These are phyloP conservation scores for Nemania diffusa DNA, from an alignment of 2,329 filamentous ascomycete species.

Conservation along the genomic window DNA sequence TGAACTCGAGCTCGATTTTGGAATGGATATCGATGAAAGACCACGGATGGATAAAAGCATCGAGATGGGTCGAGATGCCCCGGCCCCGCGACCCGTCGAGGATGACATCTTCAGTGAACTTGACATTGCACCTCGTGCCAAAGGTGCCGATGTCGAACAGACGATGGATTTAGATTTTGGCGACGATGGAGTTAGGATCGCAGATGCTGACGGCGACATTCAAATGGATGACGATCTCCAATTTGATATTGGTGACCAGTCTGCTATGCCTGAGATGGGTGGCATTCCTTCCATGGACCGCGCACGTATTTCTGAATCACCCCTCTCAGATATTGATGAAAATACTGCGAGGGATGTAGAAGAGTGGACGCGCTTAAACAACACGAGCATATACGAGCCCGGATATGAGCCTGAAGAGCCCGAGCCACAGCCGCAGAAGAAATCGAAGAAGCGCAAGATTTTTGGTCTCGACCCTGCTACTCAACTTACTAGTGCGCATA, in stretches of 20 bases:
- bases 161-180: conserved; percentile 65
- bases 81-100: conserved; percentile 72
- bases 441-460: conserved; percentile 82
- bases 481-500: conserved; percentile 77
- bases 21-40: conserved; percentile 76
- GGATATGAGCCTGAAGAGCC: conserved; percentile 67
- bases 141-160: conserved; percentile 66
- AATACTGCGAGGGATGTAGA: conserved; percentile 69
- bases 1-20: conserved; percentile 78
- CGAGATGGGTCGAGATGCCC: conserved; percentile 90
- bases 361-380: conserved; percentile 64
- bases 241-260: conserved; percentile 69
- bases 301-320: conserved; percentile 74
- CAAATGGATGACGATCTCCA: conserved; percentile 74
- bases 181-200: conserved; percentile 67
- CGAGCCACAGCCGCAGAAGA: conserved; percentile 76
- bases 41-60: conserved; percentile 71
- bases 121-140: conserved; percentile 66
- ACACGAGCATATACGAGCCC: conserved; percentile 70
- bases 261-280: conserved; percentile 62
- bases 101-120: conserved; percentile 76
- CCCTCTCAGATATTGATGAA: conserved; percentile 75
- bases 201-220: conserved; percentile 72
- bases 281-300: conserved; percentile 62
- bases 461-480: conserved; percentile 85